Base-by-base conservation (phyloP, 345 rosid species). In the Linum usitatissimum region DNA sequence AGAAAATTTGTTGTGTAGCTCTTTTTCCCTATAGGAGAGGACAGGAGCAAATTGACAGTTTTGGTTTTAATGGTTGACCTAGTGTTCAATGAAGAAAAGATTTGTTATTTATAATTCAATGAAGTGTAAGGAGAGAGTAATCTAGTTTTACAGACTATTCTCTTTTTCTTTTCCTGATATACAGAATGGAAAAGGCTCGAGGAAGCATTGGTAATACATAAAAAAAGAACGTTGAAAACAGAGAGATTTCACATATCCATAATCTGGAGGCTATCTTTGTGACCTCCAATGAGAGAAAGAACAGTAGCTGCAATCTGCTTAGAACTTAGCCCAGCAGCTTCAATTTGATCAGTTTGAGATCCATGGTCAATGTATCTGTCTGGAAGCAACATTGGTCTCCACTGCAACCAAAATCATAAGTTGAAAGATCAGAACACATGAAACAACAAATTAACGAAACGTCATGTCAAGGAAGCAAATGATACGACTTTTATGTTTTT, bases 301-400 rank as follows among this genome's bases (percentile, higher is more conserved):
- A 69, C 80, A 9, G 79, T 73, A 6, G 76, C 77, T 18, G 82
- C 77, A 20, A 79, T 76, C n/a, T 79, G 80, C 38, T 74, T 68
- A 2, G 80, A 53, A 59, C 73, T 70, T 3, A 79, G 73, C 20
- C 82, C 82, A 6, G 81, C 82, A 38, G 61, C 82, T 57, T 73
- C 73, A 0, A 75, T 66, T 53, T 82, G 84, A 18, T 77, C 80
- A 18, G 23, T 57, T 23, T 68, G 79, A 17, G 76, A 67, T 70
- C 86, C 86, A 66, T 82, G 86, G 8, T 79, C 82, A 1, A 82
- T 77, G 66, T 76, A 76, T 71, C 79, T 70, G 55, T 77, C 86
- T 0, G 84, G 86, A 3, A 76, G 79, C 60, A 79, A 62, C 77
- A 80, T 74, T 9, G 80, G 74, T 61, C 86, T 74, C 84, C 79